phyloP scores from a whole-genome alignment of 495 filamentous ascomycete genomes.

The Hypomontagnella submonticulosa region DNA sequence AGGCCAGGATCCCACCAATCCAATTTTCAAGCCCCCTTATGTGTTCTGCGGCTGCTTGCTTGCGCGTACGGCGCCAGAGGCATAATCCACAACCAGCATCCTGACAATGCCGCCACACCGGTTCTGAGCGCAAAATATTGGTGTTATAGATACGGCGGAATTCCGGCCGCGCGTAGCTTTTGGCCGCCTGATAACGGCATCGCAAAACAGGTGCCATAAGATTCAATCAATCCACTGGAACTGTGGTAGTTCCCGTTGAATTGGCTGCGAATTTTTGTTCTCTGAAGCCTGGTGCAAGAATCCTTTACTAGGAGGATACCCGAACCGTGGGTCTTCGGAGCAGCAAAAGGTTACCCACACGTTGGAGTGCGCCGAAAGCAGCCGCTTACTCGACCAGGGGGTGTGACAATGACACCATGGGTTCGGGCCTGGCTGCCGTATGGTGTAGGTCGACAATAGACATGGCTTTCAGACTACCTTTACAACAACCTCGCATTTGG shows the following conservation, averaged over 20 bases:
- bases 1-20: slow-evolving; percentile 27
- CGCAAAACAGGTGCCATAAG: slow-evolving; percentile 46
- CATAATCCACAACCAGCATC: slow-evolving; percentile 17
- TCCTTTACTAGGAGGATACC: too few relatives aligned
- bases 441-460: too few relatives aligned
- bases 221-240: slow-evolving; percentile 50
- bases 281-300: too few relatives aligned
- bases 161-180: slow-evolving; percentile 46
- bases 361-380: neutral
- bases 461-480: neutral
- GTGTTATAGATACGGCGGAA: slow-evolving; percentile 45
- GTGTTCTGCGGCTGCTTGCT: slow-evolving; percentile 23
- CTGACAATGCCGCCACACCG: slow-evolving; percentile 16
- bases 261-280: too few relatives aligned
- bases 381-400: slow-evolving; percentile 39
- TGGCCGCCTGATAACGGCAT: slow-evolving; percentile 47
- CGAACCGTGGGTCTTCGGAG: too few relatives aligned
- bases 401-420: slow-evolving; percentile 44
- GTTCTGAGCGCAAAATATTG: slow-evolving; percentile 41
- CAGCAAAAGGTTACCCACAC: too few relatives aligned
- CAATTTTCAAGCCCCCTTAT: slow-evolving; percentile 24
- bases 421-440: too few relatives aligned
- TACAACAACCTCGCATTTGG: slow-evolving; percentile 7
- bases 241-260: slow-evolving; percentile 32
- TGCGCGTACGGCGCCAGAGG: slow-evolving; percentile 20